Evolutionary conservation across 1,139 yeast genomes (phyloP), one percentile per base, ranked within the genome.

Genomic region (Waltiozyma sp.): DNA sequence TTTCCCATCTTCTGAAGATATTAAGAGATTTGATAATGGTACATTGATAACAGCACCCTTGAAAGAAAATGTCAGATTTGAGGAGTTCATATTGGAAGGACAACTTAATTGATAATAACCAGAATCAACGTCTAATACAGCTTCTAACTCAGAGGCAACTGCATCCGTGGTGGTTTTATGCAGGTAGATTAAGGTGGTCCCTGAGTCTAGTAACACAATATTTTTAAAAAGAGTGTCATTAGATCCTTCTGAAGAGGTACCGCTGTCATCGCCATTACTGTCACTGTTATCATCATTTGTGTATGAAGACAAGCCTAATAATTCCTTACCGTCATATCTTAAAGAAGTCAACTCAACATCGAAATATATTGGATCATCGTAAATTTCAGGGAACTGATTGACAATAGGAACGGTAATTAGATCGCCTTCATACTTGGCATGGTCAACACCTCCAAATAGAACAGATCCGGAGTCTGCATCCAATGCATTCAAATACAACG

Each of bases 181-280:
- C 2, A 78, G 58, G 49, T 70, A 72, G 6, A 81, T 67, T 40
- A 76, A 60, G 3, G 88, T 75, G 8, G 88, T 73, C 38, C 91
- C 91, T 2, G 86, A 73, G 59, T 82, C 91, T 37, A 82, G 60
- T 39, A 77, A 58, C 3, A 78, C 83, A 1, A 74, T 63, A 38
- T 52, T 51, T 19, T 53, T 10, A 11, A 14, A 14, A 45, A 14
- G 23, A 5, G 23, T 21, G 7, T 8, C 23, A 21, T 55, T 50
- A 19, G 54, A 47, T 2, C 57, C 48, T 40, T 53, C 61, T 50
- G 59, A 50, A n/a, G n/a, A n/a, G n/a, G n/a, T n/a, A n/a, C n/a
- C n/a, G n/a, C n/a, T n/a, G n/a, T 28, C 47, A 13, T 10, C 28
- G 28, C 7, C 28, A 4, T 26, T 14, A 13, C 10, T 4, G 13